phyloP scores from a whole-genome alignment of 371 early-diverging fungal species.

The Catenaria anguillulae region DNA sequence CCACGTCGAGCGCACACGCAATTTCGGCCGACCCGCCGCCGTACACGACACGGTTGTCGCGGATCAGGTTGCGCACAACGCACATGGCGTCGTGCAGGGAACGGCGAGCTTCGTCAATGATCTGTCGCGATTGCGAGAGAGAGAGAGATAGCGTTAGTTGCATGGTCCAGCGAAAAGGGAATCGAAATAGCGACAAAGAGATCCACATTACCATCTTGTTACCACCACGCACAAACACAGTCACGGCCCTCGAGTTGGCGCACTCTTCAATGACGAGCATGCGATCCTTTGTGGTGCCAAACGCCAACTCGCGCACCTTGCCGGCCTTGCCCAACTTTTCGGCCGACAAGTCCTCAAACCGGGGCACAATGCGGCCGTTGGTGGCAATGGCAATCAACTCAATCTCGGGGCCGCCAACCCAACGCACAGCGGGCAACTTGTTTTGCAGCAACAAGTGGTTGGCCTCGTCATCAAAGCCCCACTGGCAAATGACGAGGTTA shows the following conservation, averaged over 20 bases:
- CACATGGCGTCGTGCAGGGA: slow-evolving; percentile 98
- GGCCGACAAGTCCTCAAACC: slow-evolving; percentile 90
- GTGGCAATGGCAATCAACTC: slow-evolving; percentile 98
- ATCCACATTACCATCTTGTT: no score
- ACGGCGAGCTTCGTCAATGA: slow-evolving; percentile 99
- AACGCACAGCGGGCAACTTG: slow-evolving; percentile 96
- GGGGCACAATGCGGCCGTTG: slow-evolving; percentile 96
- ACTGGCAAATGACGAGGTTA: slow-evolving; percentile 98
- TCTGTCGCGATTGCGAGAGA: no score
- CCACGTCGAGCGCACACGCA: slow-evolving; percentile 81
- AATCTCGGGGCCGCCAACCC: slow-evolving; percentile 99
- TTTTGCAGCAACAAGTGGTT: slow-evolving; percentile 98
- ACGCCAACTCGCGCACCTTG: slow-evolving; percentile 79
- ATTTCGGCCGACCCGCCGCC: slow-evolving; percentile 99
- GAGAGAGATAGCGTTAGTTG: background rate
- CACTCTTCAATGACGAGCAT: slow-evolving; percentile 98
- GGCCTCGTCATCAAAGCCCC: slow-evolving; percentile 99
- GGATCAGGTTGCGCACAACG: slow-evolving; percentile 95
- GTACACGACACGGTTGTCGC: slow-evolving; percentile 95
- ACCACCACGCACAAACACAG: slow-evolving; percentile 96
- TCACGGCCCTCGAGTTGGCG: slow-evolving; percentile 94
- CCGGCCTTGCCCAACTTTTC: slow-evolving; percentile 93
- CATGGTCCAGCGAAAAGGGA: background rate
- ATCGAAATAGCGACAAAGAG: slow-evolving; percentile 19
- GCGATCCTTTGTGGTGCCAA: slow-evolving; percentile 97